Conservation (phyloP, 352 stramenopile species). For the Pythium diclinum region DNA sequence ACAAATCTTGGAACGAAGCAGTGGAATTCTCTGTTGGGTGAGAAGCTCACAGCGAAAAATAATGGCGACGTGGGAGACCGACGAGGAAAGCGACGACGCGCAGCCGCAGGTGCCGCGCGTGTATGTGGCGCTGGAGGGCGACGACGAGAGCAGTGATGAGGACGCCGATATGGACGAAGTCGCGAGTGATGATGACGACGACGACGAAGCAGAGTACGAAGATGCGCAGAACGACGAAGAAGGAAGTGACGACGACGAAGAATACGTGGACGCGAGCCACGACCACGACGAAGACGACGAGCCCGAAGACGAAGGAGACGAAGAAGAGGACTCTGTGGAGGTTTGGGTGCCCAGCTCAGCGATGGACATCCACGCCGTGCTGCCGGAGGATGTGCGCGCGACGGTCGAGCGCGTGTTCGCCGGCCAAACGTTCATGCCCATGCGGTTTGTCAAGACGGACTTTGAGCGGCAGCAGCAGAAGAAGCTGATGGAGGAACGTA, state of each 20-base stretch:
- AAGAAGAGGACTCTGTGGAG: slow-evolving; percentile 25
- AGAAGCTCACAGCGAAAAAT: not conserved
- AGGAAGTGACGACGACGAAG: slow-evolving; percentile 28
- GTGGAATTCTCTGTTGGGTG: not conserved
- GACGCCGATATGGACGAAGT: slow-evolving; percentile 20
- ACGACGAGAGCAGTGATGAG: slow-evolving; percentile 15
- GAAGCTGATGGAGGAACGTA: slow-evolving; percentile 47
- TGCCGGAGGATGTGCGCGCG: slow-evolving; percentile 46
- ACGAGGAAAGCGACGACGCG: slow-evolving; percentile 16
- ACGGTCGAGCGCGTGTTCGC: slow-evolving; percentile 66
- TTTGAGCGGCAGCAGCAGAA: slow-evolving; percentile 56
- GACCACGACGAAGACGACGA: slow-evolving; percentile 29
- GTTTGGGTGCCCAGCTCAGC: slow-evolving; percentile 25
- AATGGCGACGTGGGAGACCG: slow-evolving; percentile 16
- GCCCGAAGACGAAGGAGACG: slow-evolving; percentile 23
- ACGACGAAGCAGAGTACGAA: slow-evolving; percentile 6
- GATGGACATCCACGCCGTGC: slow-evolving; percentile 26
- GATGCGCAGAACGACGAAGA: slow-evolving; percentile 21
- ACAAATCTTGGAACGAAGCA: slow-evolving; percentile 21
- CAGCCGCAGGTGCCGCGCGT: not conserved
- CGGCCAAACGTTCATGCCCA: slow-evolving; percentile 55
- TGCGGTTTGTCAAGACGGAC: slow-evolving; percentile 57
- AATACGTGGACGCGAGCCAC: slow-evolving; percentile 31
- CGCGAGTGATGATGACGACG: slow-evolving; percentile 12
- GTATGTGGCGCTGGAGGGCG: slow-evolving; percentile 2